Percentiles rank a stretch among this genome's conserved stretches.
Conservation (phyloP, 495 filamentous ascomycete genomes). For the Hypoxylon crocopeplum region DNA sequence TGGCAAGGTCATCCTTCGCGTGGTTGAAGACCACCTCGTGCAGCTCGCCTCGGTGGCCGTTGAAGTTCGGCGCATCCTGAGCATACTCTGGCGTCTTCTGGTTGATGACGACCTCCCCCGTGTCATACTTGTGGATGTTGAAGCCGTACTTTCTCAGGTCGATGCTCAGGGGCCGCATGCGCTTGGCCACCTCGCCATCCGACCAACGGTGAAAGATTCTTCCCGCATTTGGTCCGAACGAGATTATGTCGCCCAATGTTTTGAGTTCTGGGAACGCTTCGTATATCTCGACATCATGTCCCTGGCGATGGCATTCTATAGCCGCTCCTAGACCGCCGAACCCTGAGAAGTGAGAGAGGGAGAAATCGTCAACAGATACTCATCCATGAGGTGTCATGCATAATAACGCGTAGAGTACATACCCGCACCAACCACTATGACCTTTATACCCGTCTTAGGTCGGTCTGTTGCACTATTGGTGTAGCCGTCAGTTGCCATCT, state of each 20-base stretch:
- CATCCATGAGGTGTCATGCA: too few relatives aligned
- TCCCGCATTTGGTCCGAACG: slow-evolving; percentile 66
- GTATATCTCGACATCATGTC: slow-evolving; percentile 64
- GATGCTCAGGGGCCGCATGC: slow-evolving; percentile 59
- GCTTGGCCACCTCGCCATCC: slow-evolving; percentile 51
- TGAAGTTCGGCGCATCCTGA: slow-evolving; percentile 62
- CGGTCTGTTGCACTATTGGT: slow-evolving; percentile 20
- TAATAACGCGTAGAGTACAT: slow-evolving; percentile 20
- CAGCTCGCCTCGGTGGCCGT: slow-evolving; percentile 66
- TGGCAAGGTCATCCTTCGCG: slow-evolving; percentile 59
- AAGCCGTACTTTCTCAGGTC: slow-evolving; percentile 61
- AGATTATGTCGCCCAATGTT: slow-evolving; percentile 68
- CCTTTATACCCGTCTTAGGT: slow-evolving; percentile 59
- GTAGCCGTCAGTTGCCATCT: slow-evolving; percentile 30
- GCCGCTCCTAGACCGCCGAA: slow-evolving; percentile 66
- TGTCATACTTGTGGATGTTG: slow-evolving; percentile 67
- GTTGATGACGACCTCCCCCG: slow-evolving; percentile 65
- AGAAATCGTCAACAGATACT: background rate
- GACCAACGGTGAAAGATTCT: slow-evolving; percentile 63
- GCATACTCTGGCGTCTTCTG: slow-evolving; percentile 54
- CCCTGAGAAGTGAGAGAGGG: slow-evolving; percentile 43
- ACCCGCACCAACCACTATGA: slow-evolving; percentile 62
- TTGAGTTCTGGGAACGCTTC: slow-evolving; percentile 66
- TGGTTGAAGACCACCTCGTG: slow-evolving; percentile 66
- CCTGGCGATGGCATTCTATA: slow-evolving; percentile 68